Percentiles rank a stretch among this genome's conserved stretches.
Evolutionary conservation across 129 eudicot species (phyloP).

Genomic region (Sambucus nigra): DNA sequence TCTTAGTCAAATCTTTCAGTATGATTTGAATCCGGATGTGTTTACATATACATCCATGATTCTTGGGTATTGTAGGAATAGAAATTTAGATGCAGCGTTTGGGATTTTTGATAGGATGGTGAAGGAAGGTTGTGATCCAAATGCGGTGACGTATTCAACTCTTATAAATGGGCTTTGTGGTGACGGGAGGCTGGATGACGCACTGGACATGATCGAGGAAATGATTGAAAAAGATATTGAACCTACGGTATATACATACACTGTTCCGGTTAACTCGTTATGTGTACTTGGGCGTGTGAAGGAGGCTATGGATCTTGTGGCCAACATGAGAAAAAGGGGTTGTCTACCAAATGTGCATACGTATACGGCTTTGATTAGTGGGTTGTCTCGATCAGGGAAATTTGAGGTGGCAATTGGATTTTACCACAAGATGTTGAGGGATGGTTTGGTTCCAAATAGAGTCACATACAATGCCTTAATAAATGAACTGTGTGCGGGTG

Average conservation of each 20-base stretch:
- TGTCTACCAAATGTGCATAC: conserved; percentile 61
- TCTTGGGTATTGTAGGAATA: conserved; percentile 77
- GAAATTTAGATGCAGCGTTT: conserved; percentile 50
- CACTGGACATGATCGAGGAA: conserved; percentile 53
- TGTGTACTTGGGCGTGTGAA: conserved; percentile 50
- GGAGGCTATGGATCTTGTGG: conserved; percentile 52
- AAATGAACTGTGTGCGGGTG: conserved; percentile 38
- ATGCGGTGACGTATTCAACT: conserved; percentile 54
- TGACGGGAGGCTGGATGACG: conserved; percentile 60
- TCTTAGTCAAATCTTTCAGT: conserved; percentile 34
- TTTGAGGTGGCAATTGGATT: conserved; percentile 59
- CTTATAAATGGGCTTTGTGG: conserved; percentile 72
- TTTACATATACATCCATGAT: conserved; percentile 62
- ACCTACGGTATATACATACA: conserved; percentile 66
- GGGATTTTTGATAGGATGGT: conserved; percentile 53
- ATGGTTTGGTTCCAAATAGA: conserved; percentile 58
- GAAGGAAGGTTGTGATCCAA: conserved; percentile 67
- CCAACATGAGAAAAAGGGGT: conserved; percentile 41
- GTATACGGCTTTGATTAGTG: conserved; percentile 76
- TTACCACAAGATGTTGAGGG: conserved; percentile 68
- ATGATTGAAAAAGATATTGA: conserved; percentile 65
- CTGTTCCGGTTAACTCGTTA: conserved; percentile 51
- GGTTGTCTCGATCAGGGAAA: conserved; percentile 42
- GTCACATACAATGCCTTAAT: conserved; percentile 65
- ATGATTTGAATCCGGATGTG: conserved; percentile 61